These are phyloP conservation scores for Diutina ranongensis DNA, from an alignment of 1,139 yeast genomes.

Conservation along the genomic window DNA sequence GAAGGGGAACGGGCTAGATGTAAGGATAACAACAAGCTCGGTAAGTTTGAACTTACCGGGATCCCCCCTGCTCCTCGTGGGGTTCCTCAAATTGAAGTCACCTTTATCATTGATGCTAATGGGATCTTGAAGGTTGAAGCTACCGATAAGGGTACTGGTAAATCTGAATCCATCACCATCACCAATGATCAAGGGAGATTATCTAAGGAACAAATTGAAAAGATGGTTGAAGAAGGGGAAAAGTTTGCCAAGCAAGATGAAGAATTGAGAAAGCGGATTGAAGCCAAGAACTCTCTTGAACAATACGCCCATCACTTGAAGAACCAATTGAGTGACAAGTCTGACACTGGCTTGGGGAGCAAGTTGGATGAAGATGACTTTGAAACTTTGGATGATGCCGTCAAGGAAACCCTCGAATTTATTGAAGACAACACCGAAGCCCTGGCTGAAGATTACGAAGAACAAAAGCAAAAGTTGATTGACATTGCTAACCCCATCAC, in stretches of 20 bases:
- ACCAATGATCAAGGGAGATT: constrained; percentile 48
- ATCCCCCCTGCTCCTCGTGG: constrained; percentile 99
- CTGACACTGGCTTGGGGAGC: constrained; percentile 6
- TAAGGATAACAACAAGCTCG: constrained; percentile 88
- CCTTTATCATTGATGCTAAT: constrained; percentile 88
- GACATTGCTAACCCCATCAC: constrained; percentile 88
- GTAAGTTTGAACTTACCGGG: constrained; percentile 91
- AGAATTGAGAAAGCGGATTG: constrained; percentile 36
- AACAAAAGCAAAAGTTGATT: constrained; percentile 79
- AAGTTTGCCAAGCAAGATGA: constrained; percentile 79
- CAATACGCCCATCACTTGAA: constrained; percentile 45
- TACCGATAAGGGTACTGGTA: constrained; percentile 92
- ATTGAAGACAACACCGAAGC: constrained; percentile 78
- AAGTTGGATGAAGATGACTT: constrained; percentile 86
- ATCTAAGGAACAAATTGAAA: constrained; percentile 82
- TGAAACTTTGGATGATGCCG: constrained; percentile 80
- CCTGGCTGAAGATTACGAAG: constrained; percentile 85
- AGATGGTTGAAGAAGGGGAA: constrained; percentile 93
- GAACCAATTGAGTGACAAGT: constrained; percentile 15
- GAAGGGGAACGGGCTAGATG: constrained; percentile 98
- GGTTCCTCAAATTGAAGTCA: constrained; percentile 93
- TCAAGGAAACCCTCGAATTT: constrained; percentile 70
- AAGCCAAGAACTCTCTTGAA: constrained; percentile 55
- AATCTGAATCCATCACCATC: constrained; percentile 38
- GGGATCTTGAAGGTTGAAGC: constrained; percentile 94